Evolutionary conservation across 495 filamentous ascomycete genomes (phyloP), one percentile per base, ranked within the genome.

Genomic region (Oleoguttula mirabilis): DNA sequence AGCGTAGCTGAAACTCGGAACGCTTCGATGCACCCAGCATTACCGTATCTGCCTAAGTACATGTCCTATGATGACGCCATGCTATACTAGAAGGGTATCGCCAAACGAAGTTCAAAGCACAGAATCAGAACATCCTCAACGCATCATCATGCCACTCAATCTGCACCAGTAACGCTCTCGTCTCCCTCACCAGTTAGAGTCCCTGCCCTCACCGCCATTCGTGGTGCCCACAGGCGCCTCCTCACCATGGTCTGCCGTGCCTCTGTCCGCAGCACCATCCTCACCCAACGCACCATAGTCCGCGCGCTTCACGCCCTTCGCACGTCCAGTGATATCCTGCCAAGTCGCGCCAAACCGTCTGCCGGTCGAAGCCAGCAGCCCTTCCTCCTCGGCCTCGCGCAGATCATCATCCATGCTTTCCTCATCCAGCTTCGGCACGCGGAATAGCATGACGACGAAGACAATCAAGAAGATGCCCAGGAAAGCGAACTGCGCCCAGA

Each of bases 401-500:
- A 84, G 77, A 62, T 95, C 88, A 45, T 87, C 84, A 48, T 94
- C 85, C 7, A 86, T 52, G 58, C 84, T 74, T 33, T 68, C 73
- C 36, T 84, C 67, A 50, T 92, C 69, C 23, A 92, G 56, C 53
- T 71, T 76, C 1, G 88, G 87, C 7, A 85, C 79, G 21, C 82
- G 75, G 65, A 98, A 75, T 1, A 95, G 62, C 2, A 79, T 75
- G 2, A 76, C 79, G 24, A 84, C 30, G 47, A 88, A 77, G 21
- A 90, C 73, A 39, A 92, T 62, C 6, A 92, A 55, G 63, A 90
- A 94, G 11, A 94, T 68, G 71, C 75, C 85, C 33, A 96, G 62
- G 63, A 96, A 96, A 10, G 69, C 77, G 54, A 94, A 94, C 56
- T 96, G 92, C 0, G 84, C 82, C 88, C 87, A 96, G 64, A 96